Base-by-base conservation (phyloP, 2,329 filamentous ascomycete genomes). In the Claviceps paspali region DNA sequence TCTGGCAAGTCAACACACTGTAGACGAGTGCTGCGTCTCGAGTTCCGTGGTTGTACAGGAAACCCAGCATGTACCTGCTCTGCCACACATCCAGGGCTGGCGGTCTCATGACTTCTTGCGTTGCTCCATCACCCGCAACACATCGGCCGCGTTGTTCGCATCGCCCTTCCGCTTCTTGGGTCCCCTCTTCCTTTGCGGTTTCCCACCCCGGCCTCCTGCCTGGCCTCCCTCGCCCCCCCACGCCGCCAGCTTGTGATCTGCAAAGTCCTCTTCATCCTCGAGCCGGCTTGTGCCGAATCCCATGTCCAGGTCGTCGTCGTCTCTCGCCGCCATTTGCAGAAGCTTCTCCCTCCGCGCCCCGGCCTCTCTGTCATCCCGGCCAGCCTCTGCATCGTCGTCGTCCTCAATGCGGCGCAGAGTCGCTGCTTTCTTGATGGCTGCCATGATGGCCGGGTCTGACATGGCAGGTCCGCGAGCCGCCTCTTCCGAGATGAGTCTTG, bases 241-340 rank as follows among this genome's bases (percentile, higher is more conserved):
- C 49, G 74, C 62, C 28, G 73, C 76, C 38, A 87, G 57, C 60
- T 82, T 83, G 30, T 64, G 66, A 17, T 70, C 68, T 29, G 86
- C 82, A 45, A 80, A 72, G 45, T 93, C 87, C 41, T 87, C 87
- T 35, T 87, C 86, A 50, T 95, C 91, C 38, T 83, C 86, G 50
- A 84, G 79, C 21, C 88, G 72, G 51, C 81, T 91, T 15, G 78
- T 83, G 24, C 91, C 91, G 52, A 98, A 96, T 42, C 87, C 88
- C 67, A 96, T 74, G 52, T 98, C 91, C 61, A 98, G 71, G 59
- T 98, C 88, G 40, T 88, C 78, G 33, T 86, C 76, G 53, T 96
- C 88, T 33, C 87, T 73, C 47, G 82, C 80, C 38, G 77, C 74
- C 41, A 70, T 70, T 48, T 78, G 66, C 5, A 95, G 65, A 64